phyloP scores from a whole-genome alignment of 192 early-diverging fungal genomes.

The Linnemannia zychae region DNA sequence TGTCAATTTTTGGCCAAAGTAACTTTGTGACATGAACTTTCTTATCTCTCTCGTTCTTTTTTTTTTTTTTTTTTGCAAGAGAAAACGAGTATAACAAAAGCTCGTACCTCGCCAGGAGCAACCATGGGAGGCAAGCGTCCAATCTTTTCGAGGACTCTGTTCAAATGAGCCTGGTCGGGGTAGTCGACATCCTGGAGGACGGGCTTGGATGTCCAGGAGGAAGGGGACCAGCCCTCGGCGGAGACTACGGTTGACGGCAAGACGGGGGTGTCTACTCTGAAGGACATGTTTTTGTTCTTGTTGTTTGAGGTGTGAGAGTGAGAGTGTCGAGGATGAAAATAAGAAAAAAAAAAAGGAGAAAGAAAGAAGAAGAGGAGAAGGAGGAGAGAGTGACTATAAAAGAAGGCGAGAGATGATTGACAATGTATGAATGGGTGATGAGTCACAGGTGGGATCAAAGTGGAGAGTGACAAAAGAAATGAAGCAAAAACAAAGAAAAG shows the following conservation, averaged over 20 bases:
- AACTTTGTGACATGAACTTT: not conserved
- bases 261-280: slow-evolving; percentile 4
- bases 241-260: not conserved
- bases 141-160: slow-evolving; percentile 80
- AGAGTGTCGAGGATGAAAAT: not conserved
- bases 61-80: no score
- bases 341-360: not conserved
- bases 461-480: not conserved
- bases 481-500: not conserved
- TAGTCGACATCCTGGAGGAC: slow-evolving; percentile 90
- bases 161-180: slow-evolving; percentile 75
- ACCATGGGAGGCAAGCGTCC: slow-evolving; percentile 88
- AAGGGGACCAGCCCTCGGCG: slow-evolving; percentile 67
- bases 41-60: no score
- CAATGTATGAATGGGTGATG: slow-evolving; percentile 1
- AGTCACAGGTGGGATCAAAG: not conserved
- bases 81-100: no score
- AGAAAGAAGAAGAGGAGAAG: not conserved
- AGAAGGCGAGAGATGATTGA: not conserved
- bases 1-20: not conserved
- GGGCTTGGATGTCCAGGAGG: slow-evolving; percentile 77
- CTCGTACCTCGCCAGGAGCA: slow-evolving; percentile 77
- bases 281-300: not conserved
- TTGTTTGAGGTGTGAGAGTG: not conserved
- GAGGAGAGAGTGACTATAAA: not conserved